Evolutionary conservation across 768 basidiomycete genomes (phyloP), one percentile per base, ranked within the genome.

Genomic region (Xerocomellus amylosporus): DNA sequence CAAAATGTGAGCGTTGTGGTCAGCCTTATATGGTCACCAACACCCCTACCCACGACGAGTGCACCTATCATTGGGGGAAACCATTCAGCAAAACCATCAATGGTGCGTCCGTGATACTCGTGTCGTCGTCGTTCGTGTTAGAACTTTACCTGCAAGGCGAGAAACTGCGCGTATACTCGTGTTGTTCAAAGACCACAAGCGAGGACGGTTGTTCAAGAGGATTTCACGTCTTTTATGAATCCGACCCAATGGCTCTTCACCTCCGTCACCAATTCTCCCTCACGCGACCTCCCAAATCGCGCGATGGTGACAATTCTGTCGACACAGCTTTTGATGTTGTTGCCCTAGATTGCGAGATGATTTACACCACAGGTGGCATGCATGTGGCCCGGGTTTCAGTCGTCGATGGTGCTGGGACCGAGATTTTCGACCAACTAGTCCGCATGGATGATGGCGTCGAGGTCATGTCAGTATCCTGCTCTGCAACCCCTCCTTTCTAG

Each of bases 311-410:
- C 20, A 22, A 33, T 15, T 9, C 49, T 49, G 42, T 63, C 2
- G 73, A 74, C 48, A 69, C 74, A 2, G 75, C 80, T 1, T 73
- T 92, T 42, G 90, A 94, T 53, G 81, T 98, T 5, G 90, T 86
- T 6, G 92, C 92, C 0, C 75, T 98, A 46, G 97, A 99, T 69
- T 98, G 97, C 66, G 97, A 99, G 72, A 93, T 98, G 90, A 79
- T 98, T 9, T 93, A 95, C 73, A 90, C 93, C 0, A 98, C 95
- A 0, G 90, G 89, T 5, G 97, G 97, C 0, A 84, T 93, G 80
- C 85, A 88, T 20, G 84, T 97, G 4, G 96, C 93, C 3, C 82
- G 97, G 4, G 85, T 97, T 2, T 97, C 95, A 0, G 83, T 96
- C 8, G 83, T 98, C 2, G 89, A 96, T 65, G 87, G 85, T 8